Conservation (phyloP, 73 alveolate species). For the Paramecium pentaurelia region DNA sequence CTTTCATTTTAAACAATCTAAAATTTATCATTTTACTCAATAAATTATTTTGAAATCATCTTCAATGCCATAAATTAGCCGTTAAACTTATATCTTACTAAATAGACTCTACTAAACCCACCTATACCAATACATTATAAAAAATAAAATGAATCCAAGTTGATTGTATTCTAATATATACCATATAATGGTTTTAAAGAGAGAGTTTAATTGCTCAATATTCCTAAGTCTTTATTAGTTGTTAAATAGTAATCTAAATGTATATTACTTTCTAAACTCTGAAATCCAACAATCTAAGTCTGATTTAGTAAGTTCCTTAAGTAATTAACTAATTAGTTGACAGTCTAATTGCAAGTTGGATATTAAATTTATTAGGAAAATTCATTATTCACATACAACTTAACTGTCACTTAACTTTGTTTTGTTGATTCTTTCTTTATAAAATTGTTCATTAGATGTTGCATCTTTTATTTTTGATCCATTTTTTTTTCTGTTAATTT, state of each 20-base stretch:
- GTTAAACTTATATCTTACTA: constrained; percentile 77
- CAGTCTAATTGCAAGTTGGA: background rate
- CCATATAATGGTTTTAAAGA: constrained; percentile 10
- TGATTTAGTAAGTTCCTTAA: background rate
- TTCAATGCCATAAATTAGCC: constrained; percentile 85
- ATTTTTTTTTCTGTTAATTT: constrained; percentile 18
- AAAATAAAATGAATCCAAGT: constrained; percentile 50
- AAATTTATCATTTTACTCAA: constrained; percentile 64
- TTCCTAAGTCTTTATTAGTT: background rate
- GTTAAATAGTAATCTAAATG: constrained; percentile 6
- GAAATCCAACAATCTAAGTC: background rate
- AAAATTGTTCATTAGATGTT: background rate
- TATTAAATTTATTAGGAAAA: background rate
- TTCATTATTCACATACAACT: constrained; percentile 4
- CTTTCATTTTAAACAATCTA: constrained; percentile 67
- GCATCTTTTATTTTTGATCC: background rate
- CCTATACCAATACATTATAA: constrained; percentile 87
- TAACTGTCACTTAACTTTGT: background rate
- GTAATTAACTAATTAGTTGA: background rate
- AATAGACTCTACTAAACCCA: constrained; percentile 78
- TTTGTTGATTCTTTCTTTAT: background rate
- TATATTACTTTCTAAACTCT: background rate
- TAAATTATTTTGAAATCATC: constrained; percentile 68
- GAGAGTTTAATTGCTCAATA: background rate
- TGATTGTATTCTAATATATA: background rate